Percentiles rank a stretch among this genome's conserved stretches.
Evolutionary conservation across 2,329 filamentous ascomycete species (phyloP).

Genomic region (Ceratocystis cubensis): DNA sequence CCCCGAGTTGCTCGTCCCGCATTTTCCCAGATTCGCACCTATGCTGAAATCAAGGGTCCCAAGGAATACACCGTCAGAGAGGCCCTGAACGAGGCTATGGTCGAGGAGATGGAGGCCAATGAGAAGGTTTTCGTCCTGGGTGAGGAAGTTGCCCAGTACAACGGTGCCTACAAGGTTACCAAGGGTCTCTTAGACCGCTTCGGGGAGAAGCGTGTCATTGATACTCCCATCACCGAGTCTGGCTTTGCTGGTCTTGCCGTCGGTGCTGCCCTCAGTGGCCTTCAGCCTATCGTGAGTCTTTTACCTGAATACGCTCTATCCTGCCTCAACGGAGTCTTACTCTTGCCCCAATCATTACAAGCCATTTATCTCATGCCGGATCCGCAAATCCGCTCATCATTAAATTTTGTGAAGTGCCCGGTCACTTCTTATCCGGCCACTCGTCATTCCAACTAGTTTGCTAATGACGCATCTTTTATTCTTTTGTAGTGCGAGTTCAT

Average conservation of each 20-base stretch:
- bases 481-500: slow-evolving; percentile 82
- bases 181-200: slow-evolving; percentile 96
- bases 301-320: background rate
- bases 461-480: slow-evolving; percentile 14
- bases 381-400: no score
- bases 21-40: slow-evolving; percentile 38
- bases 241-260: slow-evolving; percentile 90
- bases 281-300: slow-evolving; percentile 75
- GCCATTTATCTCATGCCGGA: background rate
- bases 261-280: slow-evolving; percentile 83
- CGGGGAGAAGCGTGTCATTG: slow-evolving; percentile 92
- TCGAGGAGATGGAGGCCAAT: slow-evolving; percentile 91
- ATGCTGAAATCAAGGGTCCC: slow-evolving; percentile 45
- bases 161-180: slow-evolving; percentile 99
- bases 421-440: no score
- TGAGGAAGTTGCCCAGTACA: slow-evolving; percentile 99
- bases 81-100: slow-evolving; percentile 92
- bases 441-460: background rate
- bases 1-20: slow-evolving; percentile 20
- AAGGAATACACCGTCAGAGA: slow-evolving; percentile 97
- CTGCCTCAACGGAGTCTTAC: background rate
- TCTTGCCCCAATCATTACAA: background rate
- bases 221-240: slow-evolving; percentile 95
- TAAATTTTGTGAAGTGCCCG: no score
- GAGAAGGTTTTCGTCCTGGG: slow-evolving; percentile 91